Evolutionary conservation across 2,329 filamentous ascomycete species (phyloP), one percentile per base, ranked within the genome.

Genomic region (Alternaria rosae): DNA sequence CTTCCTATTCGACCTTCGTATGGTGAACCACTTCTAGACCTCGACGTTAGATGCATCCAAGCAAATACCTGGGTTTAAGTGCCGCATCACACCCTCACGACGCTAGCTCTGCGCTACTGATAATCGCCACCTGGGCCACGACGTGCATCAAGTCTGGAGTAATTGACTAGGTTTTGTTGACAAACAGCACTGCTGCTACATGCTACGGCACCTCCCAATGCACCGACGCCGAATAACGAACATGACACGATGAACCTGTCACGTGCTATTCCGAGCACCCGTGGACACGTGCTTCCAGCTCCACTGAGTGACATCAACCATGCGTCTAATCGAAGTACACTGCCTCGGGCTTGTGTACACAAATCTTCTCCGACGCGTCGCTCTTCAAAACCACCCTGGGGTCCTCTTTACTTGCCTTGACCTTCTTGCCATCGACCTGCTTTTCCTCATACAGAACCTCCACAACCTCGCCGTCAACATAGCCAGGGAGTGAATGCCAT

Each of bases 291-390:
- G 47, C 28, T 21, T 38, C 15, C 15, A 10, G 23, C 23, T 26
- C 23, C 43, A n/a, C 7, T 26, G 9, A 5, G 21, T 21, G n/a
- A 26, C 13, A n/a, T 25, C 17, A 13, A 23, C 20, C 8, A 23
- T 38, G 35, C 35, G n/a, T 38, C 56, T 72, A 80, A 48, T 81
- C 81, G 62, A 81, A 83, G 61, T 78, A 82, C 54, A 81, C 79
- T 30, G 76, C 78, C 20, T 82, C 79, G 4, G 80, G 78, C 71
- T 82, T 82, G 54, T 83, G 80, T 52, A 82, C 79, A 30, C 75
- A 78, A 26, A 80, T 75, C 71, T 82, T 82, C 11, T 79, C 80
- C 38, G 76, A 78, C 51, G 70, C 73, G 10, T 70, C 75, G 50
- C 73, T 79, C 68, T 76, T 80, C 61, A 83, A 62, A 17, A 83